These are phyloP conservation scores for Aspergillus sp. DNA, from an alignment of 2,329 filamentous ascomycete genomes.

Conservation along the genomic window DNA sequence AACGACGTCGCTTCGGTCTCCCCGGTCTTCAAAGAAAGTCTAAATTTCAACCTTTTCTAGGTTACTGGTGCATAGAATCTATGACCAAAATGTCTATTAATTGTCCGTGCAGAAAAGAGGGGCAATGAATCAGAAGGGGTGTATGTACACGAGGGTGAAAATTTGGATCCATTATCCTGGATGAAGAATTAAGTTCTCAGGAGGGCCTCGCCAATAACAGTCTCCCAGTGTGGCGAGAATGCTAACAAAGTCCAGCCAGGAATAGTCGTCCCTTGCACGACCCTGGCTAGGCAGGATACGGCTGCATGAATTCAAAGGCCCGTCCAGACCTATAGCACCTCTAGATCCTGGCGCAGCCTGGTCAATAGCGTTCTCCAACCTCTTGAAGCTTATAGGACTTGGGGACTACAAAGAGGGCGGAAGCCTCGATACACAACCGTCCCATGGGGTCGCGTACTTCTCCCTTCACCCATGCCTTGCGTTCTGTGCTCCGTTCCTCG, in stretches of 20 bases:
- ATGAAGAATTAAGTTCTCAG: neutral
- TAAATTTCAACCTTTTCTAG: neutral
- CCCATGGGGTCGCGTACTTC: conserved; percentile 49
- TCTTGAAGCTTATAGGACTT: conserved; percentile 48
- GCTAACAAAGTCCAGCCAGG: neutral
- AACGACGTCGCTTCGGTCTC: neutral
- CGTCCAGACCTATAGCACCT: neutral
- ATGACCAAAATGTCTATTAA: neutral
- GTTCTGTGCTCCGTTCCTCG: conserved; percentile 39
- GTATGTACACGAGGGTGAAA: neutral
- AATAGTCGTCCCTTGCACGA: neutral
- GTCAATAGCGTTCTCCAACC: conserved; percentile 43
- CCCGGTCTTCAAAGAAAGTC: neutral
- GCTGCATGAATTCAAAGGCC: neutral
- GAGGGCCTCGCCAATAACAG: neutral
- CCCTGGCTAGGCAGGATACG: neutral
- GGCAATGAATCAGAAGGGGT: neutral
- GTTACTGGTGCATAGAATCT: too few relatives aligned
- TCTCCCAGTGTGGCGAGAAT: neutral
- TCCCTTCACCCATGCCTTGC: conserved; percentile 40
- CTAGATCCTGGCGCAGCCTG: neutral
- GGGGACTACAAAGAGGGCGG: conserved; percentile 61
- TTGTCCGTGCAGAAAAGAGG: neutral
- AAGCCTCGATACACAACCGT: conserved; percentile 59
- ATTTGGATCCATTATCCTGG: neutral